phyloP scores from a whole-genome alignment of 2,329 filamentous ascomycete species.

The Mycosphaerella arachidis region DNA sequence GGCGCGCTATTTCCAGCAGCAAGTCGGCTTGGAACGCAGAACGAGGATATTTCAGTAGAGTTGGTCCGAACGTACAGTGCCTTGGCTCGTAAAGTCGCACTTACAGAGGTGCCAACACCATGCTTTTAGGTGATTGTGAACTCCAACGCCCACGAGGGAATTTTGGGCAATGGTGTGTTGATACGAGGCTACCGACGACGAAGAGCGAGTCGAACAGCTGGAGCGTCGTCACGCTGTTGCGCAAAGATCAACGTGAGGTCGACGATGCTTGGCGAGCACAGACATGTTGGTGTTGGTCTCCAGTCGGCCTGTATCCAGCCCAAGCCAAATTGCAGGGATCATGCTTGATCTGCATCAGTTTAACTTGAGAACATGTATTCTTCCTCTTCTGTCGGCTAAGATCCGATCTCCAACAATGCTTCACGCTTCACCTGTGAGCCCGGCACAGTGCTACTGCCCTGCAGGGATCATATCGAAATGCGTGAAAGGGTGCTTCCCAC shows the following conservation, averaged over 20 bases:
- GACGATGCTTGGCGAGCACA: not conserved
- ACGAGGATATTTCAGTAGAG: too few species aligned
- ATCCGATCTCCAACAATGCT: not conserved
- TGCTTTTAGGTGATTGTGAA: too few species aligned
- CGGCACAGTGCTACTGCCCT: not conserved
- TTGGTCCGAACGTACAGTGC: too few species aligned
- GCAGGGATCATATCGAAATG: not conserved
- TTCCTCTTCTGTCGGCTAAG: not conserved
- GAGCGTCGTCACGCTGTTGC: not conserved
- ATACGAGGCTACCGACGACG: not conserved
- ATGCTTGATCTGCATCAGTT: not conserved
- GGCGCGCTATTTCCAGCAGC: too few species aligned
- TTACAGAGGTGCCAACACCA: too few species aligned
- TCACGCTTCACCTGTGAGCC: not conserved
- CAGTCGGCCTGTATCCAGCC: not conserved
- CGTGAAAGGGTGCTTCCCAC: not conserved
- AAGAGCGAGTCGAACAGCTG: not conserved
- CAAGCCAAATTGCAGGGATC: not conserved
- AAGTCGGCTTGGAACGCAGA: too few species aligned
- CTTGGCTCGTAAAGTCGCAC: too few species aligned
- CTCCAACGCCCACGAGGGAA: too few species aligned
- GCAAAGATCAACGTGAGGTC: not conserved
- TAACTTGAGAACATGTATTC: not conserved
- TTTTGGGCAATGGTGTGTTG: too few species aligned
- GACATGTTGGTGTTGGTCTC: not conserved